phyloP scores from a whole-genome alignment of 2,329 filamentous ascomycete species.

The Calonectria honghensis region DNA sequence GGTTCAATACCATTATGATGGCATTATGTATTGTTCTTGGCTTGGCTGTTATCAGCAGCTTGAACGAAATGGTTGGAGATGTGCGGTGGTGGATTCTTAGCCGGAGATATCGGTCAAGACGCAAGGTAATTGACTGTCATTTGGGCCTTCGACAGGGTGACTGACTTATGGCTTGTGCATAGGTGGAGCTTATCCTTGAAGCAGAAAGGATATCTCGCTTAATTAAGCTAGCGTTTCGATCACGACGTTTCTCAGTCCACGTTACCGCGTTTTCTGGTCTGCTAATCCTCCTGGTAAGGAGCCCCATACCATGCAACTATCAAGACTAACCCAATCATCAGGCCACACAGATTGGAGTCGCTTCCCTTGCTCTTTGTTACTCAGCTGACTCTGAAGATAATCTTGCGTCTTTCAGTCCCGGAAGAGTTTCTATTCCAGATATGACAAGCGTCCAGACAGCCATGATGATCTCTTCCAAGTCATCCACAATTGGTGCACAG shows the following conservation, averaged over 20 bases:
- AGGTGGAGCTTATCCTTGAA: constrained; percentile 49
- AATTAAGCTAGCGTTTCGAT: constrained; percentile 44
- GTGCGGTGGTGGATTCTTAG: constrained; percentile 68
- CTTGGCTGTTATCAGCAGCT: constrained; percentile 59
- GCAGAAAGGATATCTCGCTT: constrained; percentile 49
- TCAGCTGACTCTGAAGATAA: constrained; percentile 62
- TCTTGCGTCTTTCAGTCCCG: constrained; percentile 56
- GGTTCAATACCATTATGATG: constrained; percentile 66
- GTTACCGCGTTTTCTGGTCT: constrained; percentile 45
- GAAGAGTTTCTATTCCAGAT: constrained; percentile 61
- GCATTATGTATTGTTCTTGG: constrained; percentile 65
- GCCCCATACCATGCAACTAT: fast-evolving
- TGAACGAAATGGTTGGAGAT: constrained; percentile 66
- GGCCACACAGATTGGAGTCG: constrained; percentile 65
- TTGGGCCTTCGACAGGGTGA: background rate
- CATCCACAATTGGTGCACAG: constrained; percentile 56
- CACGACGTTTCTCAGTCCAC: constrained; percentile 43
- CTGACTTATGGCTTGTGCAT: too few relatives aligned
- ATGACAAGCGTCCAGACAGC: constrained; percentile 60
- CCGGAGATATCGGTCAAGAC: constrained; percentile 58
- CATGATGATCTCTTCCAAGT: constrained; percentile 53
- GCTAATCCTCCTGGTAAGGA: constrained; percentile 42
- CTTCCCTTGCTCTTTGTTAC: constrained; percentile 65
- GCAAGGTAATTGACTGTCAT: constrained; percentile 58
- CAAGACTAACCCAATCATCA: constrained; percentile 36